Percentiles rank a stretch among this genome's conserved stretches.
Evolutionary conservation across 208 protist genomes (phyloP).

Genomic region (Wallacemonas sp.): DNA sequence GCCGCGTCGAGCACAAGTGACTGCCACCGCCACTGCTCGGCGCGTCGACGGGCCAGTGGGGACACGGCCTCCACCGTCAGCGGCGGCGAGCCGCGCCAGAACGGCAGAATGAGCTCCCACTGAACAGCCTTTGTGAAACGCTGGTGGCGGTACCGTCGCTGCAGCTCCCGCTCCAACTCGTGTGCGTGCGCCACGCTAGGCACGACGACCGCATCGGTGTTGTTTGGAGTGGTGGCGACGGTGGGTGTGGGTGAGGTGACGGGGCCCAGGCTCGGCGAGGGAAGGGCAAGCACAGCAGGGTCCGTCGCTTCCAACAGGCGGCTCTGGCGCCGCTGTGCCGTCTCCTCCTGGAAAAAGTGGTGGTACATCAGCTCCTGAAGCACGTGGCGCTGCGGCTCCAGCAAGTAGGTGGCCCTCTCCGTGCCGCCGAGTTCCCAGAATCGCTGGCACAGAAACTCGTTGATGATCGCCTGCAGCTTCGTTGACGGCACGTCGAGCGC

Average conservation of each 20-base stretch:
- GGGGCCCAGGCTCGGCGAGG: not conserved
- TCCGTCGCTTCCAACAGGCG: too few relatives aligned
- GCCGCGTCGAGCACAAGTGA: conserved; percentile 15
- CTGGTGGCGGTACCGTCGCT: not conserved
- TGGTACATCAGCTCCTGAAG: conserved; percentile 13
- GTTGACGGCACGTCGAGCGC: not conserved
- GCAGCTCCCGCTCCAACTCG: not conserved
- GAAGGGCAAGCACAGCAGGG: too few relatives aligned
- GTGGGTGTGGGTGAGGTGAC: not conserved
- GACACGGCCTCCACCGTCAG: conserved; percentile 25
- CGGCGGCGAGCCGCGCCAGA: conserved; percentile 17
- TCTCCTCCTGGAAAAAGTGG: conserved; percentile 9
- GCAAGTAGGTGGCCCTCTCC: not conserved
- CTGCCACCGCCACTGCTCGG: conserved; percentile 35
- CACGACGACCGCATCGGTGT: not conserved
- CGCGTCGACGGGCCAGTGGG: conserved; percentile 27
- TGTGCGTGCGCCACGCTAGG: too few relatives aligned
- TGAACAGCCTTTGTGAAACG: conserved; percentile 14
- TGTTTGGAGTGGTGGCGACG: not conserved
- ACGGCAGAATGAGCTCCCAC: conserved; percentile 29
- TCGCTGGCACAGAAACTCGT: not conserved
- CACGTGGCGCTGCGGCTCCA: conserved; percentile 7
- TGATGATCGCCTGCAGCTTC: conserved; percentile 4
- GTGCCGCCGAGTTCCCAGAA: not conserved
- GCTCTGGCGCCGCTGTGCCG: not conserved